Conservation (phyloP, 2,329 filamentous ascomycete species). For the Diaporthe sp. region DNA sequence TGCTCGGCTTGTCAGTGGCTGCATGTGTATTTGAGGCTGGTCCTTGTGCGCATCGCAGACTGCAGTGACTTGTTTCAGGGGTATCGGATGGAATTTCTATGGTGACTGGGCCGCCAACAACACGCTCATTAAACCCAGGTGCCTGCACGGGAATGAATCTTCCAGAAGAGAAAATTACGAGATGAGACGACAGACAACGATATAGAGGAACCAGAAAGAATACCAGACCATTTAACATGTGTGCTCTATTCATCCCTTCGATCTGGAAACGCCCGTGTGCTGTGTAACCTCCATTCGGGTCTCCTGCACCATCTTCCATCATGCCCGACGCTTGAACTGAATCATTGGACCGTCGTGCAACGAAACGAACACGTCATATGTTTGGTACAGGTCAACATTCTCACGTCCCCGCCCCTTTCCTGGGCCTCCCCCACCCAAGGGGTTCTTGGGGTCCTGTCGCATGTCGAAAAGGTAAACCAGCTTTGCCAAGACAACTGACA, state of each 20-base stretch:
- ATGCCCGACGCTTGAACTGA: conserved; percentile 4
- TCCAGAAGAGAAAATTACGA: neutral
- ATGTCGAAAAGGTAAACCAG: conserved; percentile 22
- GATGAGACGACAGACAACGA: neutral
- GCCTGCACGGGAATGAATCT: neutral
- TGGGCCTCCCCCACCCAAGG: conserved; percentile 17
- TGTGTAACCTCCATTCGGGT: neutral
- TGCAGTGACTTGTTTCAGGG: neutral
- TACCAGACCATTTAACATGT: neutral
- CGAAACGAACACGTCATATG: conserved; percentile 18
- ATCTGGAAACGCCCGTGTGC: neutral
- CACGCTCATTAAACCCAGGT: neutral
- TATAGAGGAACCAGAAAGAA: neutral
- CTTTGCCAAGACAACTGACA: conserved; percentile 28
- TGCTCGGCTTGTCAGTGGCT: neutral
- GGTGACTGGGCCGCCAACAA: neutral
- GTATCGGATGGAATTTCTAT: neutral
- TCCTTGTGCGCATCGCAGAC: neutral
- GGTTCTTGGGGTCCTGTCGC: neutral
- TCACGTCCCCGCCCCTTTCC: neutral
- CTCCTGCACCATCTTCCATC: neutral
- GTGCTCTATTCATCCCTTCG: neutral
- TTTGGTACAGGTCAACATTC: conserved; percentile 13
- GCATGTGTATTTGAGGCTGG: neutral
- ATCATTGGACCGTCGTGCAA: conserved; percentile 25